Evolutionary conservation across 768 basidiomycete species (phyloP).

Genomic region (Leccinum imitatum): DNA sequence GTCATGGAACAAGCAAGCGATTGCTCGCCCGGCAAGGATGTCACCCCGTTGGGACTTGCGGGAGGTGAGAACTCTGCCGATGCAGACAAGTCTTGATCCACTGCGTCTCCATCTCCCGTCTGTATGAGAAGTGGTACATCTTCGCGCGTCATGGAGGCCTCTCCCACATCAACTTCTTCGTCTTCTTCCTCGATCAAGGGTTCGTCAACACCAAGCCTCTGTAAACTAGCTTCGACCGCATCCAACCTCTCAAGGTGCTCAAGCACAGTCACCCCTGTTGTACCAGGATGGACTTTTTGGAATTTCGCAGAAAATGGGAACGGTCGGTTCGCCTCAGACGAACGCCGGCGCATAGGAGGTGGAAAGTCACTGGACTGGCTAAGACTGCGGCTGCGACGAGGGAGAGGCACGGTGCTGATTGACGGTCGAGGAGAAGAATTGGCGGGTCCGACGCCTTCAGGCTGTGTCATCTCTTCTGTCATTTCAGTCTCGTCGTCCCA

Average conservation of each 20-base stretch:
- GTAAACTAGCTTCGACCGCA: conserved; percentile 75
- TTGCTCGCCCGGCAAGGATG: conserved; percentile 56
- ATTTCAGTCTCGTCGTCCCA: conserved; percentile 87
- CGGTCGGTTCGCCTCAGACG: conserved; percentile 65
- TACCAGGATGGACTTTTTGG: conserved; percentile 79
- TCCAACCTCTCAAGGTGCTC: conserved; percentile 86
- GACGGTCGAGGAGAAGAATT: conserved; percentile 58
- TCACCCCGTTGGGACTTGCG: conserved; percentile 50
- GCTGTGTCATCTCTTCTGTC: conserved; percentile 47
- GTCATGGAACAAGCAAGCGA: conserved; percentile 55
- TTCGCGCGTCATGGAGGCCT: conserved; percentile 34
- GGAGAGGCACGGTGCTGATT: conserved; percentile 59
- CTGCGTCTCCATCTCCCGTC: conserved; percentile 27
- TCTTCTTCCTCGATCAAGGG: conserved; percentile 51
- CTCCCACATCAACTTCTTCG: conserved; percentile 64
- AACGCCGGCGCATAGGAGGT: conserved; percentile 63
- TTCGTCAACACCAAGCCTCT: conserved; percentile 65
- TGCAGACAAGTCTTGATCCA: conserved; percentile 22
- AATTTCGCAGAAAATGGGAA: conserved; percentile 85
- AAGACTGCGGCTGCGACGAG: conserved; percentile 55
- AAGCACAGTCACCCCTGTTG: conserved; percentile 82
- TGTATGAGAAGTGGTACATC: conserved; percentile 26
- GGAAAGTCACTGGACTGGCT: conserved; percentile 68
- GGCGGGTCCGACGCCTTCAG: conserved; percentile 35
- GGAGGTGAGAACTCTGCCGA: conserved; percentile 54